phyloP scores from a whole-genome alignment of 2,329 filamentous ascomycete genomes.

The Fusarium pseudonygamai region DNA sequence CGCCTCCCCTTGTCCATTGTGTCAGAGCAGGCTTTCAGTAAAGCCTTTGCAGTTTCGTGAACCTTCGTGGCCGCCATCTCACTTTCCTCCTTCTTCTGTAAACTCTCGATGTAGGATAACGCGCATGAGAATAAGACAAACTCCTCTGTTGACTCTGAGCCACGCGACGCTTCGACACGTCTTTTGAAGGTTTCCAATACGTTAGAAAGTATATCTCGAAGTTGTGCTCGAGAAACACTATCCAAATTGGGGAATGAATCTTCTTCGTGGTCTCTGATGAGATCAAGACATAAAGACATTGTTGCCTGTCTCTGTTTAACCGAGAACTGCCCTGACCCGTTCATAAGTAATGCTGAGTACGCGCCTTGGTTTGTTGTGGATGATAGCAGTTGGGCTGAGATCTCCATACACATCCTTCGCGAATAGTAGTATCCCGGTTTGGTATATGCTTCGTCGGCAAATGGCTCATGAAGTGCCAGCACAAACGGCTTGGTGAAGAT shows the following conservation, averaged over 20 bases:
- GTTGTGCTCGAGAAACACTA: not conserved
- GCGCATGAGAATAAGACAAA: not conserved
- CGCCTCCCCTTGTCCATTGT: not conserved
- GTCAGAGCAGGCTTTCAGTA: not conserved
- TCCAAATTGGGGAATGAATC: not conserved
- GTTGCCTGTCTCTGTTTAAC: not conserved
- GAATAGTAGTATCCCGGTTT: not conserved
- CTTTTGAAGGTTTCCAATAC: no score
- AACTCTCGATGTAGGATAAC: not conserved
- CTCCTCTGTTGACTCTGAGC: not conserved
- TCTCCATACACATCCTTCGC: not conserved
- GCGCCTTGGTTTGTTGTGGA: no score
- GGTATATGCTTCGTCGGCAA: not conserved
- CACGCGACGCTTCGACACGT: not conserved
- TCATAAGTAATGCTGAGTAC: not conserved
- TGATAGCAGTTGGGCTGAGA: not conserved
- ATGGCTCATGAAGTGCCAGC: not conserved
- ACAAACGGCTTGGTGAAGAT: not conserved
- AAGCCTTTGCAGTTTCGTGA: not conserved
- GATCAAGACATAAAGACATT: not conserved
- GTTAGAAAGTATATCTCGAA: not conserved
- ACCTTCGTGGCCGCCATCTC: accelerated
- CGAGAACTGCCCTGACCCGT: not conserved
- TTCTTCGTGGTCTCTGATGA: not conserved
- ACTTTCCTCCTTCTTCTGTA: not conserved